phyloP scores from a whole-genome alignment of 2,329 filamentous ascomycete genomes.

The Cladosporium sp. region DNA sequence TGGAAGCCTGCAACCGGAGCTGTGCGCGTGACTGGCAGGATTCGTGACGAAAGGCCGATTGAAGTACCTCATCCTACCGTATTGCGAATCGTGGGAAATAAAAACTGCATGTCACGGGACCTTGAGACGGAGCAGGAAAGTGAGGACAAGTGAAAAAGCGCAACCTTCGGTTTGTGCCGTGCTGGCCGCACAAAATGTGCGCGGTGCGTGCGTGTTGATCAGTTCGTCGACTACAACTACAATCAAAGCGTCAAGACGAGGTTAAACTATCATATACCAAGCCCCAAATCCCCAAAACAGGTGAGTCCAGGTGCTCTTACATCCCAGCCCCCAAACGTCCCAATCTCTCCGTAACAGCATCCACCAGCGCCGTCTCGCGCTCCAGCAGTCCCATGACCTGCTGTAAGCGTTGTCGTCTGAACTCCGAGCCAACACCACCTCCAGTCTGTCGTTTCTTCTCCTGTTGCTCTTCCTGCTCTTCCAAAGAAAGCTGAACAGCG shows the following conservation, averaged over 20 bases:
- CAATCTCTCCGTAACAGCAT: slow-evolving; percentile 60
- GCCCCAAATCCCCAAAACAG: background rate
- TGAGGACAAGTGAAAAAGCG: too few species aligned
- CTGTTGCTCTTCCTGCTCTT: slow-evolving; percentile 29
- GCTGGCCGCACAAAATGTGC: too few species aligned
- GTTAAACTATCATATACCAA: background rate
- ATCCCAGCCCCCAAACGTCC: slow-evolving; percentile 45
- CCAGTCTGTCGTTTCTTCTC: slow-evolving; percentile 25
- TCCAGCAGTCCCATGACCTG: slow-evolving; percentile 62
- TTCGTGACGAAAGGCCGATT: too few species aligned
- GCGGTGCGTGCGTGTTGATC: too few species aligned
- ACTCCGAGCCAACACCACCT: slow-evolving; percentile 53
- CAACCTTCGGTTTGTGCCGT: too few species aligned
- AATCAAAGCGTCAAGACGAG: background rate
- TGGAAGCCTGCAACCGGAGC: background rate
- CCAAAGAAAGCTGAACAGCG: slow-evolving; percentile 15
- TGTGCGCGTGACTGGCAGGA: background rate
- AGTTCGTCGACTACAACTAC: background rate
- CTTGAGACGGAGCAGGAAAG: too few species aligned
- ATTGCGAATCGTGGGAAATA: too few species aligned
- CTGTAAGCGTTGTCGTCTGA: slow-evolving; percentile 59
- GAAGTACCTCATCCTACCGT: too few species aligned
- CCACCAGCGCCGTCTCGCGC: slow-evolving; percentile 63
- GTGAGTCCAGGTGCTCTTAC: background rate
- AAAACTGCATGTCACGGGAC: too few species aligned